These are phyloP conservation scores for Cyclotella kingstonii DNA, from an alignment of 108 stramenopile genomes.

Conservation along the genomic window DNA sequence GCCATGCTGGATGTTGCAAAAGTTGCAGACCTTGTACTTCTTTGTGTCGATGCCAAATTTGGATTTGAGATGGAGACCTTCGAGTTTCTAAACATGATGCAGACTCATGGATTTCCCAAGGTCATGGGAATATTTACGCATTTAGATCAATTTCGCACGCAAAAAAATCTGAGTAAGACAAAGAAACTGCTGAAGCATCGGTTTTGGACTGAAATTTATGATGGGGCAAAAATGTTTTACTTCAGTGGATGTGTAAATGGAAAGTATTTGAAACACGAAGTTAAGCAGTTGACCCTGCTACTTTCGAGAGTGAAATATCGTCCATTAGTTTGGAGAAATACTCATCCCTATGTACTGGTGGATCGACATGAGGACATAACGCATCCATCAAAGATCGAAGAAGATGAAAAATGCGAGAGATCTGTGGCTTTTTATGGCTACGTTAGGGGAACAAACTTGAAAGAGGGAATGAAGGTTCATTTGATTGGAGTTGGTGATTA, in stretches of 20 bases:
- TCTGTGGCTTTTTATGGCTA: constrained; percentile 93
- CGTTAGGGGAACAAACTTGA: constrained; percentile 94
- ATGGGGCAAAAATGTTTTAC: constrained; percentile 98
- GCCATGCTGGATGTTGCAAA: constrained; percentile 99
- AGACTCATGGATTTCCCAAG: constrained; percentile 98
- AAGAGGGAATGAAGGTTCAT: constrained; percentile 85
- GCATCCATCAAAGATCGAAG: constrained; percentile 67
- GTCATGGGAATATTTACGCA: constrained; percentile 98
- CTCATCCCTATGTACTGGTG: constrained; percentile 94
- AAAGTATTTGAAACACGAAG: constrained; percentile 95
- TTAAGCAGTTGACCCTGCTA: constrained; percentile 86
- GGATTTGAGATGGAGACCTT: constrained; percentile 99
- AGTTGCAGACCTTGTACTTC: constrained; percentile 94
- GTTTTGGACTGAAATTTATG: constrained; percentile 99
- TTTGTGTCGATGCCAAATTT: constrained; percentile 97
- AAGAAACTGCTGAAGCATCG: constrained; percentile 95
- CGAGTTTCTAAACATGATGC: constrained; percentile 97
- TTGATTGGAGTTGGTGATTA: constrained; percentile 97
- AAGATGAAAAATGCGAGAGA: constrained; percentile 81
- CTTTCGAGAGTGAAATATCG: constrained; percentile 93
- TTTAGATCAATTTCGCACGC: constrained; percentile 91
- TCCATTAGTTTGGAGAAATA: constrained; percentile 96
- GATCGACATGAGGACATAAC: constrained; percentile 95
- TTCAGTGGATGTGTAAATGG: constrained; percentile 93
- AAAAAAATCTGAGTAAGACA: constrained; percentile 88